Conservation (phyloP, 495 filamentous ascomycete species). For the Niebla homalea region DNA sequence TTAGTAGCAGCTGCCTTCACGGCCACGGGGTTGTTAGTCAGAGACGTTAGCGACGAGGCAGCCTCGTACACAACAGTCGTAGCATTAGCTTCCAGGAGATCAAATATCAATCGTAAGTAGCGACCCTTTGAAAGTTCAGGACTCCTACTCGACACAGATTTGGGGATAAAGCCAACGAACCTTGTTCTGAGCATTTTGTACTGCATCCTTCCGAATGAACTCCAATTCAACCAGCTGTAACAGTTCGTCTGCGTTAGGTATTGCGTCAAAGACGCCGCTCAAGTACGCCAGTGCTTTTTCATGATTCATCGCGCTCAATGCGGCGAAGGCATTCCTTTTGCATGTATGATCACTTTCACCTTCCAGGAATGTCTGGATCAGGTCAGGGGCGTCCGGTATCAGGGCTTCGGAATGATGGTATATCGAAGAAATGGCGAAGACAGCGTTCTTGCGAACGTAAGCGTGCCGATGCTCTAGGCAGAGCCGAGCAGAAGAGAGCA, state of each 20-base stretch:
- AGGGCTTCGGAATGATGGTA: conserved; percentile 80
- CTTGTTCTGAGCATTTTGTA: conserved; percentile 89
- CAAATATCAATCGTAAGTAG: conserved; percentile 91
- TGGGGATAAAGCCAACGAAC: conserved; percentile 26
- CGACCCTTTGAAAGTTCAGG: conserved; percentile 32
- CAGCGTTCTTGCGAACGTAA: conserved; percentile 96
- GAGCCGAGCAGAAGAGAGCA: conserved; percentile 77
- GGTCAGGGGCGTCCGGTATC: conserved; percentile 90
- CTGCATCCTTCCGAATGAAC: conserved; percentile 95
- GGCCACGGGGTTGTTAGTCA: conserved; percentile 93
- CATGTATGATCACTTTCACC: conserved; percentile 88
- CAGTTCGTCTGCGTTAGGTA: conserved; percentile 87
- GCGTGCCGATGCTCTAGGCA: conserved; percentile 94
- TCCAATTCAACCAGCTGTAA: conserved; percentile 88
- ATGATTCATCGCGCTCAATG: conserved; percentile 80
- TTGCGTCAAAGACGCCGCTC: conserved; percentile 80
- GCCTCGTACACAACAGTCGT: conserved; percentile 97
- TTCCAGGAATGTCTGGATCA: conserved; percentile 81
- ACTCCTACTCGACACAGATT: neutral
- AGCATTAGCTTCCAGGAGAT: conserved; percentile 82
- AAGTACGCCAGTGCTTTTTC: conserved; percentile 86
- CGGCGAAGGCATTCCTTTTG: conserved; percentile 96
- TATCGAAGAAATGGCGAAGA: conserved; percentile 88
- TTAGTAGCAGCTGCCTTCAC: conserved; percentile 94
- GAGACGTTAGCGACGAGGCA: conserved; percentile 86